phyloP scores from a whole-genome alignment of 371 early-diverging fungal genomes.

The Actinomortierella wolfii region DNA sequence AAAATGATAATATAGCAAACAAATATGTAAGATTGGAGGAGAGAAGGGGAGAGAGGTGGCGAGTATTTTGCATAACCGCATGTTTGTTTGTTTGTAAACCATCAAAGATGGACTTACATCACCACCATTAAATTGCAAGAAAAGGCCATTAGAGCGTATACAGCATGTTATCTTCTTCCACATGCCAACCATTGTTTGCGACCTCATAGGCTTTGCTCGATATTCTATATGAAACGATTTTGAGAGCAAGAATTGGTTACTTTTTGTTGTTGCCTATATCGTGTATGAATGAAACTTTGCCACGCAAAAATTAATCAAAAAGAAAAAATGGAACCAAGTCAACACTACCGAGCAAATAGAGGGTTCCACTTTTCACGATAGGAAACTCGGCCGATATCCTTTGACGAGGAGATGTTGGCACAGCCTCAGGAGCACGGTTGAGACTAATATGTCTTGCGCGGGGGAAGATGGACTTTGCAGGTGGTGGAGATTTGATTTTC shows the following conservation, averaged over 20 bases:
- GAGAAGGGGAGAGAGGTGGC: neutral
- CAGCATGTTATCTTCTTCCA: conserved; percentile 41
- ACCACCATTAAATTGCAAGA: conserved; percentile 31
- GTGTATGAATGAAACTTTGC: too few relatives aligned
- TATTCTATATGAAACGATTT: too few relatives aligned
- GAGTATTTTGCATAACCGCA: too few relatives aligned
- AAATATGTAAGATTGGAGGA: neutral
- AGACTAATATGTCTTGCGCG: conserved; percentile 29
- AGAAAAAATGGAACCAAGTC: too few relatives aligned
- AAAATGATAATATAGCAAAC: neutral
- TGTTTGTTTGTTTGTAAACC: too few relatives aligned
- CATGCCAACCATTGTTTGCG: conserved; percentile 22
- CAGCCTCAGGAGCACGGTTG: conserved; percentile 17
- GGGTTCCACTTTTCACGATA: conserved; percentile 27
- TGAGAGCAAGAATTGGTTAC: too few relatives aligned
- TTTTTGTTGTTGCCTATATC: too few relatives aligned
- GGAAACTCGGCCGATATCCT: conserved; percentile 27
- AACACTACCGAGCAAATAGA: conserved; percentile 24
- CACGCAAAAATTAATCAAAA: too few relatives aligned
- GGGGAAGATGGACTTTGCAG: conserved; percentile 25
- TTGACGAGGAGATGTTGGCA: conserved; percentile 11
- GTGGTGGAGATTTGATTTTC: conserved; percentile 21
- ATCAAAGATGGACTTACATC: too few relatives aligned
- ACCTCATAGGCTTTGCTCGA: conserved; percentile 18
- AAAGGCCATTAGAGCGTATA: conserved; percentile 36